Evolutionary conservation across 306 rosid genomes (phyloP), one percentile per base, ranked within the genome.

Genomic region (Vigna trinervia): DNA sequence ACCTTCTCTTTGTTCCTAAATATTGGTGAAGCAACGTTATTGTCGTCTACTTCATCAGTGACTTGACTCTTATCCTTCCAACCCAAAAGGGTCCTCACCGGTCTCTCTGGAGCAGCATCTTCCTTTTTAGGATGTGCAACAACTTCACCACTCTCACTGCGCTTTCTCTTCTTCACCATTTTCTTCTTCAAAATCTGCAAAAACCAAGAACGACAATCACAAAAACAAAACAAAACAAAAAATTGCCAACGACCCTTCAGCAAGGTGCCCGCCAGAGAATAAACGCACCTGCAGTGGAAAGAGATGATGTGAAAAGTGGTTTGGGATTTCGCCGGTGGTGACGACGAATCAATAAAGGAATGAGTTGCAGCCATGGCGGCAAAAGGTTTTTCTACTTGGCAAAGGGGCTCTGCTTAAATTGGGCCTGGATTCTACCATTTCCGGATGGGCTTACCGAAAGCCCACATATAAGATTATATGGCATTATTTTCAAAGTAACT

Each of bases 1-100:
- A 95, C 91, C 90, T 95, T 92, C 86, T 95, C 97, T 73, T 95
- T 95, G 85, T 92, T 92, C 85, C 97, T 88, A 51, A 92, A 96
- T 13, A 54, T 22, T 1, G 88, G 74, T 12, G 91, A 78, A 65
- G 68, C 84, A 47, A 0, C 62, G 28, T 23, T 80, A 34, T 50
- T 78, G 34, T 63, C 82, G 12, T 80, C 92, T 34, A 7, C 75
- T 6, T 54, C 82, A 43, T 57, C 6, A 20, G 56, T 50, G 28
- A 56, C 84, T 39, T 81, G 73, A 43, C 59, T 73, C 61, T 80
- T 87, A 71, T 89, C 93, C 71, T 92, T 95, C 98, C 97, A 90
- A 38, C 97, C 98, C 39, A 82, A 64, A 54, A 95, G 93, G 4
- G 97, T 92, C 64, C 98, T 82, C 19, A 66, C 73, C 13, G 97